A percentile compares a stretch with the other conserved stretches of the same genome.
phyloP scores from a whole-genome alignment of 169 alveolate genomes.

The Plasmodium coatneyi region DNA sequence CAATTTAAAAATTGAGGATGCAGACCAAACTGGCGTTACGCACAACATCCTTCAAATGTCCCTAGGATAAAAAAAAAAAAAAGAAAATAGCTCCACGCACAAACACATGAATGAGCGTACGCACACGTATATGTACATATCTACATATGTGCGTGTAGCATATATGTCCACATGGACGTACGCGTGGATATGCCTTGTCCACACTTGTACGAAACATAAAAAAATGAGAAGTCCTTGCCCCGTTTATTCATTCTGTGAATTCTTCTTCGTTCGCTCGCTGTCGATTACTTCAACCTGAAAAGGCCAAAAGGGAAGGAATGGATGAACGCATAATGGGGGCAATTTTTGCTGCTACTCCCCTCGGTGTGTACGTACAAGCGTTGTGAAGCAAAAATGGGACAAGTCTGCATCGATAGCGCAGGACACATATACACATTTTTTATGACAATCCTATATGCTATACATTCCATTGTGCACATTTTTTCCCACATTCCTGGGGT shows the following conservation, averaged over 20 bases:
- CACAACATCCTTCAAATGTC: background rate
- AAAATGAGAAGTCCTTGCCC: slow-evolving; percentile 6
- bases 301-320: background rate
- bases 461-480: background rate
- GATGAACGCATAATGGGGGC: background rate
- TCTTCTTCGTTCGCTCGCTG: slow-evolving; percentile 59
- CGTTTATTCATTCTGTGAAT: slow-evolving; percentile 25
- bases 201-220: slow-evolving; percentile 37
- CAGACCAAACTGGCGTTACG: background rate
- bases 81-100: background rate
- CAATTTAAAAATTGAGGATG: background rate
- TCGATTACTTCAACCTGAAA: slow-evolving; percentile 71
- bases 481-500: background rate
- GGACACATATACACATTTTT: background rate
- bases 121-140: background rate
- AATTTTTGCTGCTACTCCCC: background rate
- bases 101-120: background rate
- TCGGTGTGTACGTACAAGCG: background rate
- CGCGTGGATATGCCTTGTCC: background rate
- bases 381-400: background rate
- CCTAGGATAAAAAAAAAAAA: background rate
- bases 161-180: background rate
- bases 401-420: background rate
- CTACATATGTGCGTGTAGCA: background rate
- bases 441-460: background rate